These are phyloP conservation scores for Kwoniella dendrophila DNA, from an alignment of 768 basidiomycete genomes.

Conservation along the genomic window DNA sequence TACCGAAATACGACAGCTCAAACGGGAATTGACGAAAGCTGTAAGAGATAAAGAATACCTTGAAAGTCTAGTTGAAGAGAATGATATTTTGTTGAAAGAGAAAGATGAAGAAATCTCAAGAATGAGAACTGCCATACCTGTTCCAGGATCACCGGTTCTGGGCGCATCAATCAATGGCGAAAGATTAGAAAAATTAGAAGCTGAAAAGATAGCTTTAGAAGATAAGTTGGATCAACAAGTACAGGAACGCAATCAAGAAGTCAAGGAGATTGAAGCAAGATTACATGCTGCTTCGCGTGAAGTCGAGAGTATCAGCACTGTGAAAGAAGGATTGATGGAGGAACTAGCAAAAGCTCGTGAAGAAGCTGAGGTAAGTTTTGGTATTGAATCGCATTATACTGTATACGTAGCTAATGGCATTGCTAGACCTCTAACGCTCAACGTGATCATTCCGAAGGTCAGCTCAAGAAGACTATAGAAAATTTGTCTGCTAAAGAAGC, in stretches of 20 bases:
- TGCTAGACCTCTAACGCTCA: not conserved
- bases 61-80: slow-evolving; percentile 36
- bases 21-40: slow-evolving; percentile 33
- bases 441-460: not conserved
- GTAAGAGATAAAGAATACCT: slow-evolving; percentile 37
- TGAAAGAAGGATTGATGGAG: not conserved
- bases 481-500: not conserved
- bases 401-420: not conserved
- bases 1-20: slow-evolving; percentile 10
- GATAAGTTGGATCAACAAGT: slow-evolving; percentile 1
- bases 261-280: slow-evolving; percentile 1
- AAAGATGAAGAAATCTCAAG: slow-evolving; percentile 44
- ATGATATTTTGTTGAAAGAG: slow-evolving; percentile 34
- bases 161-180: not conserved
- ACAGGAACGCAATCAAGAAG: slow-evolving; percentile 1
- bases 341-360: not conserved
- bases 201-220: slow-evolving; percentile 11
- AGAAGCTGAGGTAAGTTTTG: slow-evolving; percentile 15
- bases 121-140: slow-evolving; percentile 34
- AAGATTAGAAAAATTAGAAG: slow-evolving; percentile 10
- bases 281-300: not conserved
- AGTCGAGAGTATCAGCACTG: slow-evolving; percentile 2
- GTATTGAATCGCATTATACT: not conserved
- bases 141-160: slow-evolving; percentile 36
- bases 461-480: not conserved